A percentile compares a stretch with the other conserved stretches of the same genome.
These are phyloP conservation scores for Fomitopsis pulvina DNA, from an alignment of 768 basidiomycete species.

Conservation along the genomic window DNA sequence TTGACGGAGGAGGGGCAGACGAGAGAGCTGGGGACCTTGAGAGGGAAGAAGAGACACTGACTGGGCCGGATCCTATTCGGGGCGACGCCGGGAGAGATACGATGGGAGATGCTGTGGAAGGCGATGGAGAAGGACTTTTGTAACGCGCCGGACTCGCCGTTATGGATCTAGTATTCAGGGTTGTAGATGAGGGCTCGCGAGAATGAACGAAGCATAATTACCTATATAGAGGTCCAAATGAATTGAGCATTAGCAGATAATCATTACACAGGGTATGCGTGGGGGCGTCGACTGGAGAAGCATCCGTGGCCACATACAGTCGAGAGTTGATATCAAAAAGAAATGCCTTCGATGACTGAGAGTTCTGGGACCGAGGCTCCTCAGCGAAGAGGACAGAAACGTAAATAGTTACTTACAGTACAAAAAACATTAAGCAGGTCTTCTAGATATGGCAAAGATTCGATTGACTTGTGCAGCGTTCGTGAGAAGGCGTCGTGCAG, in stretches of 20 bases:
- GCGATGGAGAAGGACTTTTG: neutral
- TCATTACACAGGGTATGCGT: slow-evolving; percentile 89
- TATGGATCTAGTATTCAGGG: slow-evolving; percentile 3
- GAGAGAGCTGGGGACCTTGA: slow-evolving; percentile 1
- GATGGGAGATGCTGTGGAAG: slow-evolving; percentile 3
- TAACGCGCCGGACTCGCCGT: slow-evolving; percentile 9
- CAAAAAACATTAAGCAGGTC: slow-evolving; percentile 83
- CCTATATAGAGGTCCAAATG: slow-evolving; percentile 86
- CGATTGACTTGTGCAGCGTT: slow-evolving; percentile 81
- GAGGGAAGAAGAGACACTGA: neutral
- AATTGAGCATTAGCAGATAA: slow-evolving; percentile 80
- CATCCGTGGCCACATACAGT: slow-evolving; percentile 90
- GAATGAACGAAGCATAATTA: slow-evolving; percentile 23
- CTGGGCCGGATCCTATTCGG: neutral
- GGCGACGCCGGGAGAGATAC: slow-evolving; percentile 1
- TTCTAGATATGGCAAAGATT: slow-evolving; percentile 81
- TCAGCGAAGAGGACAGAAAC: neutral
- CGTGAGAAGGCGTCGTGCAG: slow-evolving; percentile 89
- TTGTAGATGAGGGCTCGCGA: neutral
- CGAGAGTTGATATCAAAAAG: slow-evolving; percentile 83
- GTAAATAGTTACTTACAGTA: slow-evolving; percentile 38
- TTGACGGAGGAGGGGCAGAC: neutral
- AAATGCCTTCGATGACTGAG: slow-evolving; percentile 90
- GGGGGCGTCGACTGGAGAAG: slow-evolving; percentile 82
- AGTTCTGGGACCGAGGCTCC: slow-evolving; percentile 49